Conservation (phyloP, 108 stramenopile species). For the Parietichytrium sp. region DNA sequence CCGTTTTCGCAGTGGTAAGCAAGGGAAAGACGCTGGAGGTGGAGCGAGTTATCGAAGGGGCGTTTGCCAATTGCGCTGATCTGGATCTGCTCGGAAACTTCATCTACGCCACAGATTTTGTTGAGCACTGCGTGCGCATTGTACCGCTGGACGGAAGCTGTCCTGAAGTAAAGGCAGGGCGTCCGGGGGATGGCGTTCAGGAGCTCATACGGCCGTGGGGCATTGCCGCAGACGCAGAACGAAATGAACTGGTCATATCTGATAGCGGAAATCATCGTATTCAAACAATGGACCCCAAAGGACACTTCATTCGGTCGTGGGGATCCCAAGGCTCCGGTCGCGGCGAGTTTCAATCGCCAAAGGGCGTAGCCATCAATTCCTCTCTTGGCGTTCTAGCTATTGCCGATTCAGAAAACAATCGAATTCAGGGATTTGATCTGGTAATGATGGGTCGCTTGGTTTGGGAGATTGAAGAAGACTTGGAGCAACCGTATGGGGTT, state of each 20-base stretch:
- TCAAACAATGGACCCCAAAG: background rate
- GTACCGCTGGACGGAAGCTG: no score
- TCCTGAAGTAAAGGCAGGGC: no score
- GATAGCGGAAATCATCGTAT: background rate
- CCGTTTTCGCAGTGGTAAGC: no score
- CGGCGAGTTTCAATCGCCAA: background rate
- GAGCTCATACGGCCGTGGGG: no score
- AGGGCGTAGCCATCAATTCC: background rate
- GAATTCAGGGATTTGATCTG: background rate
- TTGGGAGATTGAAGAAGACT: background rate
- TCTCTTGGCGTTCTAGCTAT: background rate
- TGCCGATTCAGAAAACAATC: background rate
- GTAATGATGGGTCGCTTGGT: background rate
- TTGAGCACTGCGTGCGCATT: no score
- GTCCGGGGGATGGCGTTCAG: no score
- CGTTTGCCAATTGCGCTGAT: no score
- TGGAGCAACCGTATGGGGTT: background rate
- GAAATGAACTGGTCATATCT: background rate
- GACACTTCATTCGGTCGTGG: background rate
- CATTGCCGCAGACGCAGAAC: background rate
- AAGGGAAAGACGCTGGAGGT: no score
- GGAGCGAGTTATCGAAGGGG: no score
- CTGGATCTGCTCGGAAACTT: no score
- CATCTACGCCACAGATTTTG: no score
- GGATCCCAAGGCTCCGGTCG: background rate